Percentiles rank a stretch among this genome's conserved stretches.
Evolutionary conservation across 257 asterid species (phyloP).

Genomic region (Solanum chilense): DNA sequence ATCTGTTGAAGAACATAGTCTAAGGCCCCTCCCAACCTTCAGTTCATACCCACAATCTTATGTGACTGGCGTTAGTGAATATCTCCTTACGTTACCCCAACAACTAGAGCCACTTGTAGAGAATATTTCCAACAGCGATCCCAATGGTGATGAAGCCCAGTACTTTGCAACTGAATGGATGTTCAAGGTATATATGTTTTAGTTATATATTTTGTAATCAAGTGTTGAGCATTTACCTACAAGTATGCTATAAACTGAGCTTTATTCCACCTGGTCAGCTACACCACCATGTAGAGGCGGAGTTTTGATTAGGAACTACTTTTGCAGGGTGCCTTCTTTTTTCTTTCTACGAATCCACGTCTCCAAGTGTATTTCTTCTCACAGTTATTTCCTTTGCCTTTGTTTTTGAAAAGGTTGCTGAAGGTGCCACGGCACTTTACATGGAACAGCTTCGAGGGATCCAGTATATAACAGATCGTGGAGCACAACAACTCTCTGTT

Average conservation of each 20-base stretch:
- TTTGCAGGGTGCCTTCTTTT: background rate
- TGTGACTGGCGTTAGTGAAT: slow-evolving; percentile 86
- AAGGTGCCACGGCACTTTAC: slow-evolving; percentile 86
- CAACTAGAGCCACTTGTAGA: slow-evolving; percentile 97
- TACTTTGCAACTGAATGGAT: slow-evolving; percentile 98
- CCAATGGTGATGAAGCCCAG: slow-evolving; percentile 88
- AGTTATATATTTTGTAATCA: background rate
- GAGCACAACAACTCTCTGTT: slow-evolving; percentile 88
- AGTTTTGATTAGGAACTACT: background rate
- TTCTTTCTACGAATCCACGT: background rate
- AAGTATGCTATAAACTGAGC: background rate
- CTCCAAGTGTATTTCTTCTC: background rate
- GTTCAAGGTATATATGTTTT: slow-evolving; percentile 65
- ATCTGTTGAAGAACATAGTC: slow-evolving; percentile 72
- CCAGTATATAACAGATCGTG: slow-evolving; percentile 79
- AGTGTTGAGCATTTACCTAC: background rate
- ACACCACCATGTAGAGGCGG: background rate
- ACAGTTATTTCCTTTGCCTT: background rate
- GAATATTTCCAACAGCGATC: slow-evolving; percentile 66
- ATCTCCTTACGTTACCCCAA: slow-evolving; percentile 96
- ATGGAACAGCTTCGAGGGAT: slow-evolving; percentile 85
- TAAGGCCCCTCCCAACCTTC: slow-evolving; percentile 69
- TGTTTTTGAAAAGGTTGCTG: slow-evolving; percentile 57
- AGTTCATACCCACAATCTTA: slow-evolving; percentile 91
- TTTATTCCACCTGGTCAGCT: too few relatives aligned